Evolutionary conservation across 2,329 filamentous ascomycete genomes (phyloP).

Genomic region (Didymella pinodella): DNA sequence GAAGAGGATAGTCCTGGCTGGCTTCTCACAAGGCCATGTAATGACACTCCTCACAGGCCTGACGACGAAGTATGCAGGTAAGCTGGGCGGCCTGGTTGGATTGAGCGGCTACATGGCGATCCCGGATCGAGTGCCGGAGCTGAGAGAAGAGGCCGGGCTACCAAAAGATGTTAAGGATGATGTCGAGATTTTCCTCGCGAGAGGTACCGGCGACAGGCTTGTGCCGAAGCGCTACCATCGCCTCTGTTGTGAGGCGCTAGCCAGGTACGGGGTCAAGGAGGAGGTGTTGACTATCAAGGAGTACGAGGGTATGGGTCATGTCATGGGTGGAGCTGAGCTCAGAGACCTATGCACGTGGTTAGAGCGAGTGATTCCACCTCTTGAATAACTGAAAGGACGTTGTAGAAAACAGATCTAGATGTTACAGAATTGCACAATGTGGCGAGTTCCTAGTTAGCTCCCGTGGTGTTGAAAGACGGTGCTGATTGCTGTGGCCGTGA

Average conservation of each 20-base stretch:
- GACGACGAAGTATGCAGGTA: slow-evolving; percentile 52
- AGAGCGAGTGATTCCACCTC: slow-evolving; percentile 51
- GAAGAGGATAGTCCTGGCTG: slow-evolving; percentile 57
- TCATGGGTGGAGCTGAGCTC: slow-evolving; percentile 53
- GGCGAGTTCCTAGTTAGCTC: neutral
- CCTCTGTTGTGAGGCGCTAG: slow-evolving; percentile 53
- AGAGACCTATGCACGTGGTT: slow-evolving; percentile 57
- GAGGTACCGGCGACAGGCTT: slow-evolving; percentile 58
- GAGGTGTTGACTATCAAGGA: slow-evolving; percentile 53
- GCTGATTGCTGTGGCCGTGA: neutral
- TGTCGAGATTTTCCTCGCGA: slow-evolving; percentile 57
- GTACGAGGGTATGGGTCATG: slow-evolving; percentile 60
- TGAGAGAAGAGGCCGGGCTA: slow-evolving; percentile 51
- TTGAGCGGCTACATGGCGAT: slow-evolving; percentile 60
- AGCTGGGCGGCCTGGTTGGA: slow-evolving; percentile 53
- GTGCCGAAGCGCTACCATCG: slow-evolving; percentile 56
- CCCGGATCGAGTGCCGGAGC: slow-evolving; percentile 48
- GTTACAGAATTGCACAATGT: too few relatives aligned
- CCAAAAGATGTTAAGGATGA: slow-evolving; percentile 43
- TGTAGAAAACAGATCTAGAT: neutral
- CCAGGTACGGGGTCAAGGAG: slow-evolving; percentile 51
- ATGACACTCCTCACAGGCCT: slow-evolving; percentile 56
- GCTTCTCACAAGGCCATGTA: slow-evolving; percentile 60
- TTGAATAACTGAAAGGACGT: slow-evolving; percentile 18
- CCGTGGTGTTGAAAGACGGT: neutral